Conservation (phyloP, 306 rosid species). For the apple (Malus domestica) region ASM211411v1 NC_041797.1:4256501-4257000, state of each 20-base stretch:
- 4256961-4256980: slow-evolving; percentile 38
- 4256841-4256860: slow-evolving; percentile 85
- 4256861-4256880: slow-evolving; percentile 87
- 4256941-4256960: slow-evolving; percentile 73
- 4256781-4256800: slow-evolving; percentile 78
- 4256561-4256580: slow-evolving; percentile 95
- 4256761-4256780: slow-evolving; percentile 87
- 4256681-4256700: background rate
- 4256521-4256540: slow-evolving; percentile 95
- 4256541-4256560: slow-evolving; percentile 86
- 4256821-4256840: slow-evolving; percentile 60
- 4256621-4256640: slow-evolving; percentile 16
- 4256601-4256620: slow-evolving; percentile 93
- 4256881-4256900: slow-evolving; percentile 97
- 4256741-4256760: slow-evolving; percentile 30
- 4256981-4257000: background rate
- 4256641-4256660: slow-evolving; percentile 6
- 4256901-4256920: slow-evolving; percentile 96
- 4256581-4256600: slow-evolving; percentile 83
- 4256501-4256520: slow-evolving; percentile 99
- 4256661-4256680: background rate
- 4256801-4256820: slow-evolving; percentile 85
- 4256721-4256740: slow-evolving; percentile 17
- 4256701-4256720: background rate
- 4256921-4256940: slow-evolving; percentile 89